Conservation (phyloP, 768 basidiomycete species). For the Pleurotus sapidus region DNA sequence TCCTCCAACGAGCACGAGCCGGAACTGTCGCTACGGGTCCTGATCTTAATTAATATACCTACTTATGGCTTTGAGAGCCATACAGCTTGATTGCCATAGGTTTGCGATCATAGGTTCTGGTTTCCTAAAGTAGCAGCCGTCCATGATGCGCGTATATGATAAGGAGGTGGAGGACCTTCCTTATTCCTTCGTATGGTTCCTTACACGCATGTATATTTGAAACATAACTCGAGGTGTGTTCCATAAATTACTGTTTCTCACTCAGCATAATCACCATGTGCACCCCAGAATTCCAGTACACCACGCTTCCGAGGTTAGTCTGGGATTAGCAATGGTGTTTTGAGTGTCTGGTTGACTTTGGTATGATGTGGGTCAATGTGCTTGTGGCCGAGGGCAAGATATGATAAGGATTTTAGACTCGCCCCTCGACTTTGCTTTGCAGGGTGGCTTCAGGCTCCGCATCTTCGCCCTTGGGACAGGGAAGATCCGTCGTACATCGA, state of each 20-base stretch:
- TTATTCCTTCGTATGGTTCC: neutral
- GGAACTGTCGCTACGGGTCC: no score
- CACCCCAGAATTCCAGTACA: neutral
- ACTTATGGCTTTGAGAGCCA: neutral
- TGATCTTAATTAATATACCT: slow-evolving; percentile 1
- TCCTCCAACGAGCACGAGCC: no score
- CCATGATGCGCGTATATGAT: neutral
- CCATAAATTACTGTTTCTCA: neutral
- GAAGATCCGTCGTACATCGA: no score
- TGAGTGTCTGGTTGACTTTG: no score
- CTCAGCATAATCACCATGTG: neutral
- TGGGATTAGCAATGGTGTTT: neutral
- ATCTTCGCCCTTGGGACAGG: no score
- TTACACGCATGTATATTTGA: neutral
- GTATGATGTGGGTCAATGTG: no score
- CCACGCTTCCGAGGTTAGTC: neutral
- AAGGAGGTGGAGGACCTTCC: neutral
- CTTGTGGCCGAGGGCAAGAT: no score
- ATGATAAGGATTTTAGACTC: no score
- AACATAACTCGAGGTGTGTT: neutral
- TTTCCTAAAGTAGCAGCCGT: neutral
- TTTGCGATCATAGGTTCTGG: neutral
- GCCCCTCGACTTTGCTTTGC: no score
- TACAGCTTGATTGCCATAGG: neutral
- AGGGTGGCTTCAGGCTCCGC: no score